Base-by-base conservation (phyloP, 768 basidiomycete genomes). In the Lactifluus echinatus region DNA sequence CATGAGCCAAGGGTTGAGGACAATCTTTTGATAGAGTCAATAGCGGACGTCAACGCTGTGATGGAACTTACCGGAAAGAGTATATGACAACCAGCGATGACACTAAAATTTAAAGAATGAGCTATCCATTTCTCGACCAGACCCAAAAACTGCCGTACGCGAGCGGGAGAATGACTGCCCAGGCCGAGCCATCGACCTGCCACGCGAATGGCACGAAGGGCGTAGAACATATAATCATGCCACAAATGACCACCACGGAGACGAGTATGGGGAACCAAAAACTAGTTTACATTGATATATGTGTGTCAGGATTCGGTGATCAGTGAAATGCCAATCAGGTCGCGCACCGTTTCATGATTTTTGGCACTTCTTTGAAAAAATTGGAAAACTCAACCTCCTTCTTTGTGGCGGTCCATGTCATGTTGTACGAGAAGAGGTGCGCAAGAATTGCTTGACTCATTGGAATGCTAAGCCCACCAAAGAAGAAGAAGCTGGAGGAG, bases 1-100 rank as follows among this genome's bases (percentile, higher is more conserved):
- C 85, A 90, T 89, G 53, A 92, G 70, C 86, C 87, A 89, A 3
- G 89, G 92, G 68, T 93, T 93, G 47, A 94, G 79, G 23, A 91
- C 82, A 59, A 94, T 85, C 78, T 87, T 60, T 31, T 43, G 17
- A 34, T 4, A 56, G 44, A 31, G 26, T 50, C 10, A 34, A 53
- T 56, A 56, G 62, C 57, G 23, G n/a, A 52, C 42, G 5, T 24
- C 7, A 53, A 8, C n/a, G 17, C 37, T 19, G 14, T 15, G 26
- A 43, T 12, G 47, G n/a, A 21, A 75, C 83, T 65, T 64, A 87
- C 86, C 23, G 91, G 91, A 74, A 86, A 89, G 8, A 90, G 68
- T 19, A 91, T 76, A 55, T 91, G 89, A 51, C 80, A 82, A 2
- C 75, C 75, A 11, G 78, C 74, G 6, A 84, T 81, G 56, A 89